Percentiles rank a stretch among this genome's conserved stretches.
These are phyloP conservation scores for Phytophthora meadii DNA, from an alignment of 352 stramenopile genomes.

Conservation along the genomic window DNA sequence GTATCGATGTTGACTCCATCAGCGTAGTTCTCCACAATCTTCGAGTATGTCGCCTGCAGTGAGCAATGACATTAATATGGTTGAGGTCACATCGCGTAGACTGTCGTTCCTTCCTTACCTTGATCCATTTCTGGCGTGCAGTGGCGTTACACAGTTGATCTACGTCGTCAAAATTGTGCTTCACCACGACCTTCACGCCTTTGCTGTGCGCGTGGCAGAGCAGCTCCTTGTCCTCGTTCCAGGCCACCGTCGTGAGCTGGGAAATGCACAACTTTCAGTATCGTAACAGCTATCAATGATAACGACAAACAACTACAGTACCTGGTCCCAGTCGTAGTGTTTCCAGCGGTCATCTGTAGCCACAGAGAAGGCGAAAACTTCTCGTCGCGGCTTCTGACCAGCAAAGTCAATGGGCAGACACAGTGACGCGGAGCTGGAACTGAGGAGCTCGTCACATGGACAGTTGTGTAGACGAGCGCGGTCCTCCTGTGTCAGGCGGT, in stretches of 20 bases:
- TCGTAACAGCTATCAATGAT: no score
- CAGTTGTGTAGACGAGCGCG: constrained; percentile 45
- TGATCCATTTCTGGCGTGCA: constrained; percentile 62
- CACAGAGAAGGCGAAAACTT: constrained; percentile 86
- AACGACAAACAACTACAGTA: constrained; percentile 10
- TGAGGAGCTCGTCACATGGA: constrained; percentile 45
- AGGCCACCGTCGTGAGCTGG: constrained; percentile 82
- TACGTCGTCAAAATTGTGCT: constrained; percentile 82
- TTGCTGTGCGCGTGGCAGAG: constrained; percentile 83
- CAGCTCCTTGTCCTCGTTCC: constrained; percentile 85
- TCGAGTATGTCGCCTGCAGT: constrained; percentile 55
- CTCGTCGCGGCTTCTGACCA: constrained; percentile 36
- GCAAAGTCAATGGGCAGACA: constrained; percentile 63
- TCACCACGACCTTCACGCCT: constrained; percentile 79
- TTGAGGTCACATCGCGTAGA: no score
- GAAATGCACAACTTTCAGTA: background rate
- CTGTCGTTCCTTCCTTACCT: constrained; percentile 25
- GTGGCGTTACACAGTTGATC: constrained; percentile 62
- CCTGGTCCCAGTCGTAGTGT: constrained; percentile 80
- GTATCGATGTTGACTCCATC: constrained; percentile 89
- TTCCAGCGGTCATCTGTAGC: constrained; percentile 69
- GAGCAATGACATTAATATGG: no score
- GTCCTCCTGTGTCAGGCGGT: constrained; percentile 43
- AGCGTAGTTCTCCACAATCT: constrained; percentile 71
- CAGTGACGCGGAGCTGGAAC: constrained; percentile 23